phyloP scores from a whole-genome alignment of 352 stramenopile genomes.

The Pythium pyrilobum region DNA sequence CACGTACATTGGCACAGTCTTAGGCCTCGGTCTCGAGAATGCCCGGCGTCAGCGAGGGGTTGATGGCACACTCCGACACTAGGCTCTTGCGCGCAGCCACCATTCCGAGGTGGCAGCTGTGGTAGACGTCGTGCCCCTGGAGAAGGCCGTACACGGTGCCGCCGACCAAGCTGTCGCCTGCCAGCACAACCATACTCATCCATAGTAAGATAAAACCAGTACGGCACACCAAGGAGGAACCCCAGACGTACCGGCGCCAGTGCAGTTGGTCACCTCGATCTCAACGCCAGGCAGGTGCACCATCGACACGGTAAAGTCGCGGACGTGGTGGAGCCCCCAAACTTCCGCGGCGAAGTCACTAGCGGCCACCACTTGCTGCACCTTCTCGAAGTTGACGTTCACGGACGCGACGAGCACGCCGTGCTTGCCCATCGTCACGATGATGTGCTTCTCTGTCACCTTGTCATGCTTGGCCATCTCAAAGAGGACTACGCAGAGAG shows the following conservation, averaged over 20 bases:
- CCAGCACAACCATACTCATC: too few species aligned
- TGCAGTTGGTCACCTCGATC: constrained; percentile 66
- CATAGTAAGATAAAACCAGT: too few species aligned
- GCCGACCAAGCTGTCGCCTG: constrained; percentile 69
- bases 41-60: constrained; percentile 34
- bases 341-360: constrained; percentile 42
- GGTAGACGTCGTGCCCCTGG: constrained; percentile 48
- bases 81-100: constrained; percentile 63
- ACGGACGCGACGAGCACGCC: constrained; percentile 65
- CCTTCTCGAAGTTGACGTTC: constrained; percentile 34
- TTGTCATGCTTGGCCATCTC: constrained; percentile 54
- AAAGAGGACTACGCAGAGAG: constrained; percentile 32
- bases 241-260: constrained; percentile 33
- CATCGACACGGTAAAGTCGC: constrained; percentile 38
- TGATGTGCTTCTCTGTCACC: constrained; percentile 48
- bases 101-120: constrained; percentile 75
- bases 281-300: constrained; percentile 57
- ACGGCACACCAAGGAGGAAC: too few species aligned
- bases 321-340: constrained; percentile 51
- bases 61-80: constrained; percentile 60
- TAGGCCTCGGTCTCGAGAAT: constrained; percentile 26
- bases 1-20: background rate
- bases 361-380: constrained; percentile 22
- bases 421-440: constrained; percentile 77
- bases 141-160: constrained; percentile 74